Percentiles rank a stretch among this genome's conserved stretches.
Conservation (phyloP, 768 basidiomycete species). For the Phylloporus rhodoxanthus region DNA sequence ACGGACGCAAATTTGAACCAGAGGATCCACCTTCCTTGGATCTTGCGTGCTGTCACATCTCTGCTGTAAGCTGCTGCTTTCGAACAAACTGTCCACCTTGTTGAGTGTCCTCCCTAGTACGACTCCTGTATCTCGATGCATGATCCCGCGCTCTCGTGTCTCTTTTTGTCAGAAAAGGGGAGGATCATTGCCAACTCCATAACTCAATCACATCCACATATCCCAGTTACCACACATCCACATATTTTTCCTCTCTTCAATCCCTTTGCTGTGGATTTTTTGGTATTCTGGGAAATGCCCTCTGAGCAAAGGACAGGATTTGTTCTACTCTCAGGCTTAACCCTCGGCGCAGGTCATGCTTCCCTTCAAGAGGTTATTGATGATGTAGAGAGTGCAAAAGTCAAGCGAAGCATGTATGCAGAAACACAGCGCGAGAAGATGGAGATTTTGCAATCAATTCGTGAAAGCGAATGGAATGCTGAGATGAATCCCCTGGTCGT, state of each 20-base stretch:
- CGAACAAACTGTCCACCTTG: neutral
- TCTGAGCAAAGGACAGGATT: constrained; percentile 57
- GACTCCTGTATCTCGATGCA: constrained; percentile 14
- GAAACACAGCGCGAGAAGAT: constrained; percentile 75
- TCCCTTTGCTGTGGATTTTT: constrained; percentile 63
- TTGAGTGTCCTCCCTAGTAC: constrained; percentile 5
- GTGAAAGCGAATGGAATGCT: constrained; percentile 66
- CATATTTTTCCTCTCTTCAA: constrained; percentile 77
- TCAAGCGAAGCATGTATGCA: constrained; percentile 82
- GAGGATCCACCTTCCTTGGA: constrained; percentile 49
- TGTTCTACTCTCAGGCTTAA: constrained; percentile 49
- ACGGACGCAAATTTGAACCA: constrained; percentile 37
- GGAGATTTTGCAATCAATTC: constrained; percentile 62
- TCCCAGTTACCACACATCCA: constrained; percentile 46
- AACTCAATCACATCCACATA: constrained; percentile 44
- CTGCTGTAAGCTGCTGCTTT: constrained; percentile 34
- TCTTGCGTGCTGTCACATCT: constrained; percentile 44
- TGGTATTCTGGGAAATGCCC: constrained; percentile 73
- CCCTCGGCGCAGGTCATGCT: constrained; percentile 66
- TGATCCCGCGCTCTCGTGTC: constrained; percentile 28
- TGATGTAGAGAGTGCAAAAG: constrained; percentile 55
- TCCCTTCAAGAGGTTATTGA: constrained; percentile 56
- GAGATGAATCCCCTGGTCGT: constrained; percentile 74
- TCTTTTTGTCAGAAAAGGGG: constrained; percentile 50
- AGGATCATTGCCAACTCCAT: constrained; percentile 35